Conservation (phyloP, 768 basidiomycete species). For the Heimioporus sp. region DNA sequence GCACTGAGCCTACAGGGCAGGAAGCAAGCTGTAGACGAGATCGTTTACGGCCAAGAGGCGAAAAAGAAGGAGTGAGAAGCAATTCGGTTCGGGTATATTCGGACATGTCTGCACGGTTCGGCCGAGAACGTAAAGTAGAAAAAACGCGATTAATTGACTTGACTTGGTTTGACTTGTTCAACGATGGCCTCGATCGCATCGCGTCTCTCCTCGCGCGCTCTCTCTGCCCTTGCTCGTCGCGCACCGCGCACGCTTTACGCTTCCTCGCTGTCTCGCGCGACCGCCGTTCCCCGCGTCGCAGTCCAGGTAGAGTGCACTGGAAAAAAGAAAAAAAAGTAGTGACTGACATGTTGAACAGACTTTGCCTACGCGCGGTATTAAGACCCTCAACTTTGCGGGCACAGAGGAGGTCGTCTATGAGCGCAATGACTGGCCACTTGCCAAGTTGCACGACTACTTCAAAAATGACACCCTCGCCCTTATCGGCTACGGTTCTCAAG, state of each 20-base stretch:
- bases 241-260: conserved; percentile 52
- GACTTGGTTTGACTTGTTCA: not conserved
- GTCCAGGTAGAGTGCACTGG: conserved; percentile 26
- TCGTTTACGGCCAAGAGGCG: conserved; percentile 41
- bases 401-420: conserved; percentile 93
- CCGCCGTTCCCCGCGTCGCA: conserved; percentile 21
- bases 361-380: conserved; percentile 70
- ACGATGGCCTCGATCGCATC: conserved; percentile 59
- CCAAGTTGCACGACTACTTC: conserved; percentile 99
- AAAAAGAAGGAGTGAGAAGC: conserved; percentile 22
- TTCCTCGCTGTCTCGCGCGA: conserved; percentile 66
- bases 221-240: conserved; percentile 67
- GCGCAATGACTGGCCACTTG: conserved; percentile 95
- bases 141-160: not conserved
- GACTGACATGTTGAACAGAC: conserved; percentile 28
- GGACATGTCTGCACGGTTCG: conserved; percentile 9
- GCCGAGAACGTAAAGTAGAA: conserved; percentile 12
- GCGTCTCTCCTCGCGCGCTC: conserved; percentile 61
- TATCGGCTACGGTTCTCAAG: conserved; percentile 98
- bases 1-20: conserved; percentile 38
- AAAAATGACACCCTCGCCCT: conserved; percentile 99
- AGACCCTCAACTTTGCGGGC: conserved; percentile 96
- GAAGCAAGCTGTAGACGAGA: conserved; percentile 36
- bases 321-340: conserved; percentile 36
- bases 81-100: conserved; percentile 11